Conservation (phyloP, 768 basidiomycete genomes). For the Suillus placidus region DNA sequence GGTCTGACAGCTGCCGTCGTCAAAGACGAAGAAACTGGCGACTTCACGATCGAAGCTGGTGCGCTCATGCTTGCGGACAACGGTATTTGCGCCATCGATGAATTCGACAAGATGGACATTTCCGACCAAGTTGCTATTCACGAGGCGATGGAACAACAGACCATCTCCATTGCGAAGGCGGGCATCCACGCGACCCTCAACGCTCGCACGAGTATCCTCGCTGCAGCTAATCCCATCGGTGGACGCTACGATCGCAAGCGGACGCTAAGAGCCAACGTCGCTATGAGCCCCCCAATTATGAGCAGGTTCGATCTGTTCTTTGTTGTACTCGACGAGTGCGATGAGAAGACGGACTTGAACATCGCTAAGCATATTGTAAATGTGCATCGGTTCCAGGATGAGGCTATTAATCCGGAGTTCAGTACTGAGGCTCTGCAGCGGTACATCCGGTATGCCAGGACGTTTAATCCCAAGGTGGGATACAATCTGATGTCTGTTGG, state of each 20-base stretch:
- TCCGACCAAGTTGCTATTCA: slow-evolving; percentile 99
- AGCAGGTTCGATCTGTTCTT: slow-evolving; percentile 98
- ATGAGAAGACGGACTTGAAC: slow-evolving; percentile 88
- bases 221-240: slow-evolving; percentile 97
- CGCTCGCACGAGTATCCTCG: slow-evolving; percentile 95
- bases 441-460: slow-evolving; percentile 96
- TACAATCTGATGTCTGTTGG: background rate
- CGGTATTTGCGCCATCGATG: slow-evolving; percentile 99
- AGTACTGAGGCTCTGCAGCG: slow-evolving; percentile 95
- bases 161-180: slow-evolving; percentile 98
- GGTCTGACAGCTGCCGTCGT: slow-evolving; percentile 99
- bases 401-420: slow-evolving; percentile 95
- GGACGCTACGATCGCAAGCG: slow-evolving; percentile 97
- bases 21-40: slow-evolving; percentile 97
- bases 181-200: slow-evolving; percentile 99
- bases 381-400: slow-evolving; percentile 93
- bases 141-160: slow-evolving; percentile 99
- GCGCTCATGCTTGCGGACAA: slow-evolving; percentile 99
- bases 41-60: slow-evolving; percentile 99
- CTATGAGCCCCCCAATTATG: slow-evolving; percentile 99
- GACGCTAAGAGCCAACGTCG: slow-evolving; percentile 87
- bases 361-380: slow-evolving; percentile 98
- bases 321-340: slow-evolving; percentile 96
- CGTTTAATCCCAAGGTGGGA: slow-evolving; percentile 93
- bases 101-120: slow-evolving; percentile 99